phyloP scores from a whole-genome alignment of 2,329 filamentous ascomycete species.

The Fusarium zealandicum region DNA sequence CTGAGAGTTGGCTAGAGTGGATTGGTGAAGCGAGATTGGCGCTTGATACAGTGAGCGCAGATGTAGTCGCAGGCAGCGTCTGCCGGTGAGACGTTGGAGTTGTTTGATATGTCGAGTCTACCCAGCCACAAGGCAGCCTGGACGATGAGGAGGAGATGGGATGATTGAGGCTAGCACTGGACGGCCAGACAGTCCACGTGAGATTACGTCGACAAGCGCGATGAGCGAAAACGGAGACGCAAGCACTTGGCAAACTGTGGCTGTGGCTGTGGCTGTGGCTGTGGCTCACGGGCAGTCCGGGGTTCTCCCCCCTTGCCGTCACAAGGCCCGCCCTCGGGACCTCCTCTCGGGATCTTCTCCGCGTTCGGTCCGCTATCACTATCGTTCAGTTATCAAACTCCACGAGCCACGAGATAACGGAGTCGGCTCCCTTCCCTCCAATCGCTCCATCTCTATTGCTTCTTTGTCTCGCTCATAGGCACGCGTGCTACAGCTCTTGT shows the following conservation, averaged over 20 bases:
- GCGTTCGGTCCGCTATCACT: slow-evolving; percentile 18
- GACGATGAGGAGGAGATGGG: slow-evolving; percentile 17
- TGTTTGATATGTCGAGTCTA: slow-evolving; percentile 5
- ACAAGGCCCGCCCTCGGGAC: slow-evolving; percentile 28
- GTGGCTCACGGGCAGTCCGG: slow-evolving; percentile 3
- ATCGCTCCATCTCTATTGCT: slow-evolving; percentile 11
- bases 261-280: slow-evolving; percentile 4
- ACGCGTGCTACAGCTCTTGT: slow-evolving; percentile 14
- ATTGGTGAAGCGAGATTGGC: no score
- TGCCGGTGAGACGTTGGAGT: not conserved
- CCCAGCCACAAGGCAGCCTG: not conserved
- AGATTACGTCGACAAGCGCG: slow-evolving; percentile 36
- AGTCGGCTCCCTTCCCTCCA: slow-evolving; percentile 12
- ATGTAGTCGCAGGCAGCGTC: not conserved
- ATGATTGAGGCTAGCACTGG: slow-evolving; percentile 19
- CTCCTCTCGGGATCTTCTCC: slow-evolving; percentile 24
- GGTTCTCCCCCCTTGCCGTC: slow-evolving; percentile 13
- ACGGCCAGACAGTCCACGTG: slow-evolving; percentile 29
- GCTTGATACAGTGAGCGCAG: no score
- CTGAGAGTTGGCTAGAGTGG: not conserved
- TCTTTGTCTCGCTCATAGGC: slow-evolving; percentile 2
- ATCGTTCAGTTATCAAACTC: slow-evolving; percentile 4
- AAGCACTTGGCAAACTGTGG: slow-evolving; percentile 1
- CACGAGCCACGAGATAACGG: slow-evolving; percentile 22
- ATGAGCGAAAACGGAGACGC: slow-evolving; percentile 3